Percentiles rank a stretch among this genome's conserved stretches.
These are phyloP conservation scores for Styphnolobium japonicum DNA, from an alignment of 306 rosid genomes.

Conservation along the genomic window DNA sequence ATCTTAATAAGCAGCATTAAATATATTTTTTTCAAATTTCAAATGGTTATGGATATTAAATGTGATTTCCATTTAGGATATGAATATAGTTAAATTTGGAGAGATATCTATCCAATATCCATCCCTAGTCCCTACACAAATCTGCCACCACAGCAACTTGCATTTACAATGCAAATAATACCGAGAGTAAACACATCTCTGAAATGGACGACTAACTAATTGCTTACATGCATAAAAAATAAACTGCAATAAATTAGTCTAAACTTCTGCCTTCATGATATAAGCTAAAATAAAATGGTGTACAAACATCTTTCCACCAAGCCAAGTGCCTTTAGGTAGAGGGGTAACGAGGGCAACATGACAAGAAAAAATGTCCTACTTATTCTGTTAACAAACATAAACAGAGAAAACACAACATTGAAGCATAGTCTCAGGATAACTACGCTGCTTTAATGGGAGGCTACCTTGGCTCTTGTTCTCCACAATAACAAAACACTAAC, in stretches of 20 bases:
- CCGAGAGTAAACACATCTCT: neutral
- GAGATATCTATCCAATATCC: neutral
- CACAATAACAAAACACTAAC: slow-evolving; percentile 19
- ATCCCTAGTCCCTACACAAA: neutral
- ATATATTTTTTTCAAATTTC: no score
- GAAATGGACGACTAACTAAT: neutral
- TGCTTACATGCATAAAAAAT: neutral
- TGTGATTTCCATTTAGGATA: no score
- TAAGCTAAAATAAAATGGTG: slow-evolving; percentile 2
- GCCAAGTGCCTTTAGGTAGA: slow-evolving; percentile 2
- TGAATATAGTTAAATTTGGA: neutral
- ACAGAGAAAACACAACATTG: neutral
- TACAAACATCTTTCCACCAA: slow-evolving; percentile 10
- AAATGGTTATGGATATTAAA: no score
- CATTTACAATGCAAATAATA: slow-evolving; percentile 1
- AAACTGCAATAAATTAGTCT: neutral
- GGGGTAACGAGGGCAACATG: slow-evolving; percentile 23
- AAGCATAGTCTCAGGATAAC: slow-evolving; percentile 13
- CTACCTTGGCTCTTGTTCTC: slow-evolving; percentile 17
- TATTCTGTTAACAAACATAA: slow-evolving; percentile 39
- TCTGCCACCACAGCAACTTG: neutral
- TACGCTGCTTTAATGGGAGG: slow-evolving; percentile 18
- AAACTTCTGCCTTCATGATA: slow-evolving; percentile 4
- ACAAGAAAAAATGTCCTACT: slow-evolving; percentile 25
- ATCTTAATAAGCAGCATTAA: no score